Conservation (phyloP, 768 basidiomycete species). For the Agrocybe pediades region DNA sequence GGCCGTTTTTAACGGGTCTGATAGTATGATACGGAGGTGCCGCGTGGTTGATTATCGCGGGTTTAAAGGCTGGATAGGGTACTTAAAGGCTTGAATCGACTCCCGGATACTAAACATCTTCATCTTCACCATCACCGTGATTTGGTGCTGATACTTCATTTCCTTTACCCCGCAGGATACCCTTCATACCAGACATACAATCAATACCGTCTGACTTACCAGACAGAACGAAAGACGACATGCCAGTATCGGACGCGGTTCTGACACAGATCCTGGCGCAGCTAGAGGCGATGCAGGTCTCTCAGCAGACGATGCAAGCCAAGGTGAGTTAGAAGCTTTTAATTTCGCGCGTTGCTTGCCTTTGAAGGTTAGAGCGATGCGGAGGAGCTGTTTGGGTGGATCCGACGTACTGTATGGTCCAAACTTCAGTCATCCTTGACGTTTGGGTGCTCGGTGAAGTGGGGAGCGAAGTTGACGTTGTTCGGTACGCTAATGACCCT, state of each 20-base stretch:
- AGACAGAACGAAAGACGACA: constrained; percentile 11
- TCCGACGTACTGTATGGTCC: no score
- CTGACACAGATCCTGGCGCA: constrained; percentile 74
- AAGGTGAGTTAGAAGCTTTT: constrained; percentile 50
- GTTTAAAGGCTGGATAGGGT: background rate
- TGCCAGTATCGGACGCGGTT: constrained; percentile 55
- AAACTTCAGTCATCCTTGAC: no score
- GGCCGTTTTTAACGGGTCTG: background rate
- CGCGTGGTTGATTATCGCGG: background rate
- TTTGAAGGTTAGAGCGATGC: background rate
- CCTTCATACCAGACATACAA: no score
- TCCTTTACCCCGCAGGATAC: no score
- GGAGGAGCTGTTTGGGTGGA: background rate
- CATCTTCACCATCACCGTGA: no score
- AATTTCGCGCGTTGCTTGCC: background rate
- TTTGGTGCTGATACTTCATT: background rate
- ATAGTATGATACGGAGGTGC: background rate
- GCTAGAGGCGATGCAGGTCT: constrained; percentile 69
- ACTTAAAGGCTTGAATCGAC: background rate
- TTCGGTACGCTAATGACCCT: constrained; percentile 1
- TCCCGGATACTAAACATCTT: no score
- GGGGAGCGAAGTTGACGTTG: background rate
- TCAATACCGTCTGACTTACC: background rate
- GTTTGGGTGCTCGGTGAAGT: background rate
- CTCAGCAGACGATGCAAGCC: constrained; percentile 77